Percentiles rank a stretch among this genome's conserved stretches.
Conservation (phyloP, 2,329 filamentous ascomycete genomes). For the Nemania abortiva region DNA sequence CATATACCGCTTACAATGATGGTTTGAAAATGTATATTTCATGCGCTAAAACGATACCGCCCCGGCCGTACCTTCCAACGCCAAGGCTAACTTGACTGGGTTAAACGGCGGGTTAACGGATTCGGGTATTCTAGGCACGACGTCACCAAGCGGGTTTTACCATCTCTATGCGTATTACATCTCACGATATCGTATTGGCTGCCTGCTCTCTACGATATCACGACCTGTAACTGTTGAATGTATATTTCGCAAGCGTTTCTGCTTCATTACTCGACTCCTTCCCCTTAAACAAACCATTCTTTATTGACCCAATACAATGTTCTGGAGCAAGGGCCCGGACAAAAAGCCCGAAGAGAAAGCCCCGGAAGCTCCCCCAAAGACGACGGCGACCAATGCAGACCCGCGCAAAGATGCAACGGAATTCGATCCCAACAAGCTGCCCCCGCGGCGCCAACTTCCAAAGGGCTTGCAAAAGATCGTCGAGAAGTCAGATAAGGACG, state of each 20-base stretch:
- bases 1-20: slow-evolving; percentile 24
- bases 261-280: not conserved
- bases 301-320: slow-evolving; percentile 42
- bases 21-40: not conserved
- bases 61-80: too few species aligned
- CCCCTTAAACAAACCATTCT: not conserved
- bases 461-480: slow-evolving; percentile 68
- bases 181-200: slow-evolving; percentile 3
- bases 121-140: slow-evolving; percentile 13
- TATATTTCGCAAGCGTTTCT: not conserved
- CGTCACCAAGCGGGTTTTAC: slow-evolving; percentile 27
- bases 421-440: slow-evolving; percentile 62
- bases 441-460: slow-evolving; percentile 64
- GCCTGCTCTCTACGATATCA: not conserved
- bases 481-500: slow-evolving; percentile 71
- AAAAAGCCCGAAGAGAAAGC: slow-evolving; percentile 49
- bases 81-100: too few species aligned
- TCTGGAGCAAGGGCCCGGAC: slow-evolving; percentile 50
- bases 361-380: slow-evolving; percentile 41
- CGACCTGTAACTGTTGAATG: not conserved
- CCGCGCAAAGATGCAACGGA: slow-evolving; percentile 50
- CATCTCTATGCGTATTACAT: not conserved
- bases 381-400: slow-evolving; percentile 45
- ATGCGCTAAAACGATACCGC: too few species aligned
- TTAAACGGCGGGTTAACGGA: too few species aligned